These are phyloP conservation scores for Boletus tomentosulus DNA, from an alignment of 768 basidiomycete genomes.

Conservation along the genomic window DNA sequence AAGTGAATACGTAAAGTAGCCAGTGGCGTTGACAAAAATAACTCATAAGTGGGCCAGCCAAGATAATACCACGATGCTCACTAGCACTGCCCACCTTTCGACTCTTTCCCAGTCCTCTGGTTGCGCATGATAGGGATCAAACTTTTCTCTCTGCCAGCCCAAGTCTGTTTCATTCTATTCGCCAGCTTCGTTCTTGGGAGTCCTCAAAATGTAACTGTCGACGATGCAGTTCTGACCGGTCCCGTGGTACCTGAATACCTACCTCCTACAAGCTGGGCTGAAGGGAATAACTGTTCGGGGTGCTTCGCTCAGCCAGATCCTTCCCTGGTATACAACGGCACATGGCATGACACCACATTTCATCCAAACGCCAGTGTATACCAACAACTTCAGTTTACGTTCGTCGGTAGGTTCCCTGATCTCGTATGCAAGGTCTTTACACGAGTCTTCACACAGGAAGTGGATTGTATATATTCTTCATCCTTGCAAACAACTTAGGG, in stretches of 20 bases:
- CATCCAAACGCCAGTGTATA: neutral
- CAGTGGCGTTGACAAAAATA: no score
- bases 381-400: constrained; percentile 6
- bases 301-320: constrained; percentile 5
- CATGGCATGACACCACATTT: constrained; percentile 18
- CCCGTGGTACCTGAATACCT: constrained; percentile 11
- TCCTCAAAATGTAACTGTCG: constrained; percentile 16
- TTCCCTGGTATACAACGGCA: constrained; percentile 5
- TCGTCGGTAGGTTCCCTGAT: constrained; percentile 1
- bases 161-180: neutral
- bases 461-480: constrained; percentile 18
- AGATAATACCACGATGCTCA: no score
- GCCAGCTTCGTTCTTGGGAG: neutral
- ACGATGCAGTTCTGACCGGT: constrained; percentile 12
- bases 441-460: constrained; percentile 4
- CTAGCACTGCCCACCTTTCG: neutral
- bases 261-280: constrained; percentile 5
- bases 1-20: no score
- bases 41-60: no score
- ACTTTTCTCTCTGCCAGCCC: neutral
- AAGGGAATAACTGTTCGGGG: neutral
- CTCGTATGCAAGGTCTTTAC: neutral
- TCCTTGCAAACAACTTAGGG: constrained; percentile 7
- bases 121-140: constrained; percentile 2
- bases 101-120: neutral